These are phyloP conservation scores for Thelonectria discophora DNA, from an alignment of 2,329 filamentous ascomycete species.

Conservation along the genomic window DNA sequence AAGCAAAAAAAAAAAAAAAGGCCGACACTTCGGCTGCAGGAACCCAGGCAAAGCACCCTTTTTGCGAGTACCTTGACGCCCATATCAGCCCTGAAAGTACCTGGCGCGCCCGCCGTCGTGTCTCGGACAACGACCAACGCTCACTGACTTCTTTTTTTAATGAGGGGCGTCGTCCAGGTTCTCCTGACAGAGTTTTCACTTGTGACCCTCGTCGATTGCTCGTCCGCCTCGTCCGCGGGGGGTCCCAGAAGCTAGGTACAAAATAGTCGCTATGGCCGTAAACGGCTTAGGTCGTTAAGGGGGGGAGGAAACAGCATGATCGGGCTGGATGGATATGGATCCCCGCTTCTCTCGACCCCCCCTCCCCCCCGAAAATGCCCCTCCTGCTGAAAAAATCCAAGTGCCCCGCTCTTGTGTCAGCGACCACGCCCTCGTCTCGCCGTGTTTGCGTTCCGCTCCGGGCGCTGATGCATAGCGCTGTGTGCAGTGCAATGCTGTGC, in stretches of 20 bases:
- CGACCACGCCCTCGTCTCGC: constrained; percentile 24
- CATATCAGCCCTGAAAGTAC: constrained; percentile 27
- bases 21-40: constrained; percentile 35
- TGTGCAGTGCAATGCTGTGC: constrained; percentile 30
- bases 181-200: constrained; percentile 47
- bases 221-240: constrained; percentile 36
- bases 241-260: constrained; percentile 25
- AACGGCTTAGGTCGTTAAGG: constrained; percentile 31
- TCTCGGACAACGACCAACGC: constrained; percentile 36
- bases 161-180: constrained; percentile 38
- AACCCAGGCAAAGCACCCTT: constrained; percentile 14
- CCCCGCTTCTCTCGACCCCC: constrained; percentile 31
- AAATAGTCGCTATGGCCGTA: constrained; percentile 31
- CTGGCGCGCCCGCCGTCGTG: constrained; percentile 30
- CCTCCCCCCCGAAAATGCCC: constrained; percentile 31
- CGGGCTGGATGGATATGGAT: constrained; percentile 7
- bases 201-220: constrained; percentile 27
- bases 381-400: constrained; percentile 28
- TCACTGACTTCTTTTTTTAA: constrained; percentile 20
- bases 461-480: constrained; percentile 31
- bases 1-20: constrained; percentile 30
- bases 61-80: constrained; percentile 28
- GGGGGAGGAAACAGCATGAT: constrained; percentile 20
- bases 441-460: constrained; percentile 21
- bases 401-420: constrained; percentile 41